Conservation (phyloP, 345 rosid species). For the Noccaea bulbosa region DNA sequence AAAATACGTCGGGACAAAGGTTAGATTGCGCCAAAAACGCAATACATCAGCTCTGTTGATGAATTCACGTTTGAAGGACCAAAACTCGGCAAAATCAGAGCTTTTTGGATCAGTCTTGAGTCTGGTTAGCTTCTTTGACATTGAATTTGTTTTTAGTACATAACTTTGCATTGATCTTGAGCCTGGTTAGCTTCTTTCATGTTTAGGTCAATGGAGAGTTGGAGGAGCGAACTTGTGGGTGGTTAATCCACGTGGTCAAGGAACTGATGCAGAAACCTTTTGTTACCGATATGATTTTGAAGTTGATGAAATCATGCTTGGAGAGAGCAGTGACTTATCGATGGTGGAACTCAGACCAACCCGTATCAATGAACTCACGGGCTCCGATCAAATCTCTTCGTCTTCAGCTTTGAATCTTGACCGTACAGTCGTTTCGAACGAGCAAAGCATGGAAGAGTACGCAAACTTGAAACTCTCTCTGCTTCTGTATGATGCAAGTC, state of each 20-base stretch:
- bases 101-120: slow-evolving; percentile 80
- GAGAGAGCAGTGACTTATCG: slow-evolving; percentile 65
- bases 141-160: too few relatives aligned
- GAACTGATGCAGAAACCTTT: slow-evolving; percentile 31
- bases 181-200: too few relatives aligned
- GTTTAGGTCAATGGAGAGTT: slow-evolving; percentile 93
- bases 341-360: slow-evolving; percentile 76
- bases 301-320: slow-evolving; percentile 68
- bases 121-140: slow-evolving; percentile 63
- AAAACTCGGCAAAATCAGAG: slow-evolving; percentile 54
- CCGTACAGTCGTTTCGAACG: slow-evolving; percentile 44
- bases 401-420: slow-evolving; percentile 38
- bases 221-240: slow-evolving; percentile 54
- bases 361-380: slow-evolving; percentile 50
- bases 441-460: slow-evolving; percentile 88
- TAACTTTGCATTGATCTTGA: not conserved
- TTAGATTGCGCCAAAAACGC: too few relatives aligned
- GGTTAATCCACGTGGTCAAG: slow-evolving; percentile 37
- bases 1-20: too few relatives aligned
- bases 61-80: slow-evolving; percentile 74
- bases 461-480: slow-evolving; percentile 76
- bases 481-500: slow-evolving; percentile 50
- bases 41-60: slow-evolving; percentile 71
- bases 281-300: slow-evolving; percentile 61
- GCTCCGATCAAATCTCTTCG: slow-evolving; percentile 32